Evolutionary conservation across 2,329 filamentous ascomycete genomes (phyloP).

Genomic region (Didymella sp.): DNA sequence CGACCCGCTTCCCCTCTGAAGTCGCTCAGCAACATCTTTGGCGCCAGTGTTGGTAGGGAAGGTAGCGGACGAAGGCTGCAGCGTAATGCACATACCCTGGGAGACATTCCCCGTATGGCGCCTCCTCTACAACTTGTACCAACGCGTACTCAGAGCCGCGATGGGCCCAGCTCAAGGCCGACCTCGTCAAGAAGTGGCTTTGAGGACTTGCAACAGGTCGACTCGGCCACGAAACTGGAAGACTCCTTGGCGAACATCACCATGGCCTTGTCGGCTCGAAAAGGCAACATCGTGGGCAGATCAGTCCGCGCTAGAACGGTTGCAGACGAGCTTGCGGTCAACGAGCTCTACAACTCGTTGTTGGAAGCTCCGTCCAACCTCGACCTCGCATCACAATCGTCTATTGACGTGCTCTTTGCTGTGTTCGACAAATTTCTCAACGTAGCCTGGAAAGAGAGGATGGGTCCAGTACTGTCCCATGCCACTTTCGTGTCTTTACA

Average conservation of each 20-base stretch:
- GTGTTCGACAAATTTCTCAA: constrained; percentile 93
- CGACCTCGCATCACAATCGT: constrained; percentile 75
- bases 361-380: constrained; percentile 83
- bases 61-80: constrained; percentile 45
- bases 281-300: constrained; percentile 84
- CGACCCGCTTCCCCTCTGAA: constrained; percentile 88
- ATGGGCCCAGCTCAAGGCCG: constrained; percentile 44
- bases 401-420: constrained; percentile 84
- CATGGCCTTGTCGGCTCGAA: constrained; percentile 80
- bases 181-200: constrained; percentile 46
- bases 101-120: constrained; percentile 46
- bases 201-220: constrained; percentile 33
- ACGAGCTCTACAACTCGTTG: constrained; percentile 87
- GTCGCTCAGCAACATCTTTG: constrained; percentile 82
- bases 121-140: constrained; percentile 46
- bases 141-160: constrained; percentile 47
- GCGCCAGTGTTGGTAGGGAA: constrained; percentile 61
- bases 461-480: constrained; percentile 81
- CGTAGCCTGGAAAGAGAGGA: constrained; percentile 85
- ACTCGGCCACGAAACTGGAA: constrained; percentile 72
- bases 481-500: constrained; percentile 78
- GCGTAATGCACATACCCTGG: constrained; percentile 42
- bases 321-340: constrained; percentile 81
- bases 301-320: constrained; percentile 72
- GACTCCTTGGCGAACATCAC: constrained; percentile 86